Conservation (phyloP, 2,329 filamentous ascomycete genomes). For the Trichoderma guizhouense region DNA sequence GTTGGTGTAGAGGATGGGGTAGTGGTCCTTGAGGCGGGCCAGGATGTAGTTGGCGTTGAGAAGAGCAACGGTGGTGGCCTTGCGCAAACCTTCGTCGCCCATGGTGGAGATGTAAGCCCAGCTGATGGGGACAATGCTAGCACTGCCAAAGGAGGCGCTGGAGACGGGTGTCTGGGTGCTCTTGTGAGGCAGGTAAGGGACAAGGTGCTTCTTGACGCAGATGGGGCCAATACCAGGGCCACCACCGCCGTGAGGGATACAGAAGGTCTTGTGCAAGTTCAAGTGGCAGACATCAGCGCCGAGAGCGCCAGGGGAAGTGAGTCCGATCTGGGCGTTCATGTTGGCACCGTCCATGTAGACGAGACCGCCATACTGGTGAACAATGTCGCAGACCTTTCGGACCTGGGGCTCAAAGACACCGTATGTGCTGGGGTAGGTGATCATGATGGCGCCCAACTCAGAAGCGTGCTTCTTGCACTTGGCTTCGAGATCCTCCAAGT, state of each 20-base stretch:
- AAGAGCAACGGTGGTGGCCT: conserved; percentile 88
- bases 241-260: conserved; percentile 92
- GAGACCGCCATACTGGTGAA: conserved; percentile 84
- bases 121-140: conserved; percentile 88
- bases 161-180: conserved; percentile 59
- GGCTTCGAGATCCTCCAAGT: conserved; percentile 76
- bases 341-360: conserved; percentile 99
- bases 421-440: conserved; percentile 93
- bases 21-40: conserved; percentile 79
- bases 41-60: conserved; percentile 98
- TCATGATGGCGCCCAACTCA: conserved; percentile 88
- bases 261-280: conserved; percentile 98
- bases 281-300: conserved; percentile 96
- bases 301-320: conserved; percentile 92
- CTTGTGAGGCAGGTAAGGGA: conserved; percentile 57
- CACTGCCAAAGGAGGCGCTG: conserved; percentile 81
- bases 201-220: conserved; percentile 79
- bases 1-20: conserved; percentile 92
- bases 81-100: conserved; percentile 71
- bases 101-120: conserved; percentile 96
- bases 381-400: conserved; percentile 78
- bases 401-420: conserved; percentile 91
- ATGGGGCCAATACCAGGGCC: conserved; percentile 93
- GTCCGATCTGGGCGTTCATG: conserved; percentile 96
- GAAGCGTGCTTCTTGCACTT: conserved; percentile 88